Conservation (phyloP, 2,329 filamentous ascomycete genomes). For the Zopfia rhizophila region DNA sequence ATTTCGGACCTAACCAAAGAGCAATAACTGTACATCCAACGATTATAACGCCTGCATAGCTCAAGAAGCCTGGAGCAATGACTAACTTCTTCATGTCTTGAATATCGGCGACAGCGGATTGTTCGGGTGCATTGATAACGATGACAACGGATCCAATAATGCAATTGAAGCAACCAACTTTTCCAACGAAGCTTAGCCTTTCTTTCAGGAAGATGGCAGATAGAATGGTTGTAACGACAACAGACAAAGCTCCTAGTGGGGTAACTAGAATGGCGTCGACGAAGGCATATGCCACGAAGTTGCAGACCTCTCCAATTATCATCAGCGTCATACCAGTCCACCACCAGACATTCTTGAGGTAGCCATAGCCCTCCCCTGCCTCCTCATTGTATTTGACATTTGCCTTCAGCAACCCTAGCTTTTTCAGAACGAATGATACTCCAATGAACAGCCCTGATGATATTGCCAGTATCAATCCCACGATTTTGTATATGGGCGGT, state of each 20-base stretch:
- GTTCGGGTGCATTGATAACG: slow-evolving; percentile 88
- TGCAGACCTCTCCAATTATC: slow-evolving; percentile 96
- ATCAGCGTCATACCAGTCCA: slow-evolving; percentile 96
- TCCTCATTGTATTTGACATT: slow-evolving; percentile 97
- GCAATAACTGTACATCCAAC: slow-evolving; percentile 77
- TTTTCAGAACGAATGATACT: slow-evolving; percentile 94
- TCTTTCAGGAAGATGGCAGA: slow-evolving; percentile 97
- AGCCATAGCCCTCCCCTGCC: slow-evolving; percentile 95
- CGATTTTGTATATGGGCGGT: slow-evolving; percentile 77
- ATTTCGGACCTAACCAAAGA: slow-evolving; percentile 83
- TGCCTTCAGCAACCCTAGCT: slow-evolving; percentile 87
- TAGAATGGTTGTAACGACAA: slow-evolving; percentile 90
- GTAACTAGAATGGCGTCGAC: slow-evolving; percentile 97
- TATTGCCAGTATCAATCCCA: slow-evolving; percentile 87
- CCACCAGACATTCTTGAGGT: slow-evolving; percentile 95
- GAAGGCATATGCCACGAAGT: slow-evolving; percentile 96
- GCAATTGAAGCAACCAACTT: slow-evolving; percentile 94
- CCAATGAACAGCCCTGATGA: slow-evolving; percentile 93
- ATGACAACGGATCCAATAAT: slow-evolving; percentile 94
- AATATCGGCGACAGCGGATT: slow-evolving; percentile 86
- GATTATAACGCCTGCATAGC: slow-evolving; percentile 84
- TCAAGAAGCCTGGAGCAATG: slow-evolving; percentile 85
- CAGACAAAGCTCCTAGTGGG: slow-evolving; percentile 87
- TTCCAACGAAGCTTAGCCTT: slow-evolving; percentile 92
- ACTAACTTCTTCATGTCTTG: slow-evolving; percentile 93